A percentile compares a stretch with the other conserved stretches of the same genome.
Conservation (phyloP, 2,329 filamentous ascomycete species). For the Claviceps sorghi region DNA sequence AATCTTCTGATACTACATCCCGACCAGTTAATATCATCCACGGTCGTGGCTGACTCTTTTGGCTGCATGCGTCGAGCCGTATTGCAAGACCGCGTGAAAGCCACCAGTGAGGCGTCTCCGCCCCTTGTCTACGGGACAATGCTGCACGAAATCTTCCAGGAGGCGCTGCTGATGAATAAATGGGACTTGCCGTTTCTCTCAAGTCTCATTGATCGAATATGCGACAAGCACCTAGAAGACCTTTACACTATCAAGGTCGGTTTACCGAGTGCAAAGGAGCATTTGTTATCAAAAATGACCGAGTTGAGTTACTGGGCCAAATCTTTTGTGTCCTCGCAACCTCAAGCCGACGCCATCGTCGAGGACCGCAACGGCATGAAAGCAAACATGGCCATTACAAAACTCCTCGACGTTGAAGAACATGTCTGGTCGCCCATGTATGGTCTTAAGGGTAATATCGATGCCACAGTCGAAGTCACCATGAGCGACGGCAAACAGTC, state of each 20-base stretch:
- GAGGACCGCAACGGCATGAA: slow-evolving; percentile 66
- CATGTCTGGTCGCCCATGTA: slow-evolving; percentile 98
- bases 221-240: slow-evolving; percentile 72
- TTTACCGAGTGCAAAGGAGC: slow-evolving; percentile 56
- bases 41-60: slow-evolving; percentile 92
- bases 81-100: slow-evolving; percentile 87
- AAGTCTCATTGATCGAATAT: slow-evolving; percentile 49
- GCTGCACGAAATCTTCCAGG: slow-evolving; percentile 89
- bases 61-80: slow-evolving; percentile 81
- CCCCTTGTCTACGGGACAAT: slow-evolving; percentile 86
- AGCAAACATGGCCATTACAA: slow-evolving; percentile 73
- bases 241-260: slow-evolving; percentile 76
- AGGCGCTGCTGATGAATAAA: slow-evolving; percentile 65
- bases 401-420: slow-evolving; percentile 90
- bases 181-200: slow-evolving; percentile 62
- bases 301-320: slow-evolving; percentile 74
- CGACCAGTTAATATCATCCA: slow-evolving; percentile 88
- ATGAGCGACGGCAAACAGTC: slow-evolving; percentile 56
- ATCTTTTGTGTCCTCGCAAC: slow-evolving; percentile 58
- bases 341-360: slow-evolving; percentile 57
- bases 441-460: slow-evolving; percentile 92
- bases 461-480: slow-evolving; percentile 82
- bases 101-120: slow-evolving; percentile 63
- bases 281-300: slow-evolving; percentile 69
- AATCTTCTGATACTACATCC: slow-evolving; percentile 87